A percentile compares a stretch with the other conserved stretches of the same genome.
These are phyloP conservation scores for Eucalyptus cloeziana DNA, from an alignment of 345 rosid genomes.

Conservation along the genomic window DNA sequence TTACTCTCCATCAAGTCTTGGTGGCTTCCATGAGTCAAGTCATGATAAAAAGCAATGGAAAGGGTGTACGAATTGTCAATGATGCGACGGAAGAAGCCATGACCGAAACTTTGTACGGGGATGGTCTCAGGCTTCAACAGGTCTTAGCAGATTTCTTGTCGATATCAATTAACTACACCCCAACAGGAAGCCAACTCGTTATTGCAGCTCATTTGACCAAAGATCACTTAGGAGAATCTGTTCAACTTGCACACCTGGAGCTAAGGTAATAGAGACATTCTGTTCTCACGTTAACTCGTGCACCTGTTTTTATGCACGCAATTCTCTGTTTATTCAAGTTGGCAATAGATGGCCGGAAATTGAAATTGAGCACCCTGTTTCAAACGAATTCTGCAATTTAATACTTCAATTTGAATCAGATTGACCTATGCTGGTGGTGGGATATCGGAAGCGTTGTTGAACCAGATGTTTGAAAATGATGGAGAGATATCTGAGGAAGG, in stretches of 20 bases:
- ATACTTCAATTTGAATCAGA: conserved; percentile 16
- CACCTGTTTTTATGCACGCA: background rate
- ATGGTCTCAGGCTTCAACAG: conserved; percentile 80
- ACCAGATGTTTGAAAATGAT: conserved; percentile 63
- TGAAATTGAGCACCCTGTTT: background rate
- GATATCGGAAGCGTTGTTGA: conserved; percentile 54
- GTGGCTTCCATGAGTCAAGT: conserved; percentile 65
- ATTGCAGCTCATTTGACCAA: conserved; percentile 47
- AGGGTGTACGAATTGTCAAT: conserved; percentile 39
- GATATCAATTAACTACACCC: conserved; percentile 43
- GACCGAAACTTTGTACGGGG: conserved; percentile 58
- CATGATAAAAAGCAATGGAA: conserved; percentile 49
- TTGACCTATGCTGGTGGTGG: conserved; percentile 58
- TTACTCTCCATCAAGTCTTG: conserved; percentile 39
- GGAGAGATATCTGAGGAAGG: conserved; percentile 67
- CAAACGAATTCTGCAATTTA: too few species aligned
- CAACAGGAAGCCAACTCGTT: conserved; percentile 43
- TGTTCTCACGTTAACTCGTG: background rate
- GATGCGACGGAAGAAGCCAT: conserved; percentile 40
- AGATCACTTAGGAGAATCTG: conserved; percentile 57
- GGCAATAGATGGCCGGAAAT: background rate
- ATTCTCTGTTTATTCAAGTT: background rate
- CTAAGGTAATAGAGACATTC: conserved; percentile 38
- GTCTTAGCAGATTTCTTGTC: conserved; percentile 63
- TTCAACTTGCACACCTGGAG: conserved; percentile 60